Evolutionary conservation across 2,329 filamentous ascomycete species (phyloP), one percentile per base, ranked within the genome.

Genomic region (Ascochyta fabae): DNA sequence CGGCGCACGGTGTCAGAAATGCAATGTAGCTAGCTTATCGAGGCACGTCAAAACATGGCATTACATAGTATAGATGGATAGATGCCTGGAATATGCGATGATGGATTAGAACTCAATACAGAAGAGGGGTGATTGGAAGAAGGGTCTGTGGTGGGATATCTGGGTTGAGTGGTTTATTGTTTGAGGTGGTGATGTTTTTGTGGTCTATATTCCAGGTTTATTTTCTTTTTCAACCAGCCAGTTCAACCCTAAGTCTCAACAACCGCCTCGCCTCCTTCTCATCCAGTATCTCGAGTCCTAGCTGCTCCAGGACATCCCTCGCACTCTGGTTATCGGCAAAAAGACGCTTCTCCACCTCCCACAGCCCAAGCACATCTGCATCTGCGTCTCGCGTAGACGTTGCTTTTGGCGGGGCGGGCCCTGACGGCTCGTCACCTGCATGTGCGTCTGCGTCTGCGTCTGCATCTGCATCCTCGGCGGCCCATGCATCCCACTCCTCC

Each of bases 251-350:
- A 60, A 84, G 81, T 73, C 87, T 82, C 68, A 93, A 68, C 50
- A 92, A 85, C 53, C 83, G 79, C 62, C 89, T 82, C 12, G 88
- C 89, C 61, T 88, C 87, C 19, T 80, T 80, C 48, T 88, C 87
- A 6, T 81, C 86, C 62, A 93, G 66, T 22, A 80, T 77, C 44
- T 84, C 81, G 19, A 92, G 74, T 0, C 82, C 84, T 58, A 92
- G 71, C 64, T 84, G 82, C 55, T 87, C 84, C 19, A 93, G 72
- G 34, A 86, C 80, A 67, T 80, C 73, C 50, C 79, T 70, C 5
- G 80, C 80, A 41, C 73, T 73, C 58, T 78, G 74, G 50, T 82
- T 81, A 50, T 79, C 76, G 40, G 74, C 77, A 64, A 81, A 81
- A 0, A 81, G 64, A 24, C 79, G 62, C 61, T 70, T 72, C 58